Evolutionary conservation across 352 stramenopile species (phyloP).

Genomic region (Globisporangium radiosum): DNA sequence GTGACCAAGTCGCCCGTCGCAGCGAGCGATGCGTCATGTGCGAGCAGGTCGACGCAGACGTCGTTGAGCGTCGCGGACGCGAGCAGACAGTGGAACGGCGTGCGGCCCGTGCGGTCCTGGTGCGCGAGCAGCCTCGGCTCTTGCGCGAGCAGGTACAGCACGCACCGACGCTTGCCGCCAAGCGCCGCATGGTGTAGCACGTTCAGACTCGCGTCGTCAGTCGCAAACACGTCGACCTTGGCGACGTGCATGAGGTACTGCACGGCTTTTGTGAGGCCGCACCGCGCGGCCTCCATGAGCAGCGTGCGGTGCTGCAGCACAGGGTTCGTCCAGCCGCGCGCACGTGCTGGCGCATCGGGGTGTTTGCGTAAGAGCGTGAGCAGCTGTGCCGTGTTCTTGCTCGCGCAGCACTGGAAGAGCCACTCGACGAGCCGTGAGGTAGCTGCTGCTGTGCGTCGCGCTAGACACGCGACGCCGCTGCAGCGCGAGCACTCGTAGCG

Average conservation of each 20-base stretch:
- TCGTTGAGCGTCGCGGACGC: conserved; percentile 34
- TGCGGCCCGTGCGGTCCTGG: conserved; percentile 43
- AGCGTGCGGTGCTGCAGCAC: conserved; percentile 29
- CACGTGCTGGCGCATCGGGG: conserved; percentile 5
- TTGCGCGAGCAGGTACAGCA: conserved; percentile 30
- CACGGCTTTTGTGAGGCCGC: conserved; percentile 32
- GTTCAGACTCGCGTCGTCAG: conserved; percentile 41
- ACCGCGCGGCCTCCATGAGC: conserved; percentile 42
- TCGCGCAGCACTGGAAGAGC: conserved; percentile 67
- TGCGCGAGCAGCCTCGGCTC: conserved; percentile 37
- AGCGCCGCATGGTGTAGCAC: conserved; percentile 45
- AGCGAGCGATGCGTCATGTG: conserved; percentile 23
- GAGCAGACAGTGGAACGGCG: conserved; percentile 56
- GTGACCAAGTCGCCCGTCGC: conserved; percentile 37
- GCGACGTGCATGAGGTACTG: conserved; percentile 33
- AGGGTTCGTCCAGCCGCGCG: conserved; percentile 26
- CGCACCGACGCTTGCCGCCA: conserved; percentile 28
- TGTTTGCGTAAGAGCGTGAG: conserved; percentile 38
- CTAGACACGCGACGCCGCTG: conserved; percentile 25
- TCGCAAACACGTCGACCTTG: conserved; percentile 42
- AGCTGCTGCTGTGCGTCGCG: conserved; percentile 19
- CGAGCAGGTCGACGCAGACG: conserved; percentile 36
- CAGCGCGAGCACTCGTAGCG: conserved; percentile 51
- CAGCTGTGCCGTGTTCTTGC: conserved; percentile 41
- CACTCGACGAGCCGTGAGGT: conserved; percentile 33